Evolutionary conservation across 305 asterid genomes (phyloP).

Genomic region (Fraxinus xanthoxyloides): DNA sequence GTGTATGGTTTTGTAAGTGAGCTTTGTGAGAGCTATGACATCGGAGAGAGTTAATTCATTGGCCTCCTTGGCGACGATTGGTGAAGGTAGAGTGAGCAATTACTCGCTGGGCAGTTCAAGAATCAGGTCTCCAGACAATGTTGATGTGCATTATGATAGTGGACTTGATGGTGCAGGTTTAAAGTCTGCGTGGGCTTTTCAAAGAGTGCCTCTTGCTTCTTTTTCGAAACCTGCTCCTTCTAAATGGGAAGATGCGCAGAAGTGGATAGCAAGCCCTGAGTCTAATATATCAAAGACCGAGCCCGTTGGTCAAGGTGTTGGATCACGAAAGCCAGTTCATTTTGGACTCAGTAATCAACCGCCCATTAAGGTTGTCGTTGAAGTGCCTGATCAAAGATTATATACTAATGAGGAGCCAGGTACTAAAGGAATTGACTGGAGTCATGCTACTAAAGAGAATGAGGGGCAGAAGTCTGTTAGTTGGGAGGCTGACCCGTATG

Average conservation of each 20-base stretch:
- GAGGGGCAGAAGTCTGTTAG: constrained; percentile 36
- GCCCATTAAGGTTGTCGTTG: constrained; percentile 27
- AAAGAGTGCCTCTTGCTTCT: constrained; percentile 39
- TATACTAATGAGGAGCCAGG: constrained; percentile 37
- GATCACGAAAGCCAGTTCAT: constrained; percentile 29
- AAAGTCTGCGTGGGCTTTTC: constrained; percentile 30
- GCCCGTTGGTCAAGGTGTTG: constrained; percentile 31
- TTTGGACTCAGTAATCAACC: constrained; percentile 28
- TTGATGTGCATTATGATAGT: constrained; percentile 28
- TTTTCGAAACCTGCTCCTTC: constrained; percentile 77
- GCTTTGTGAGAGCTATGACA: constrained; percentile 28
- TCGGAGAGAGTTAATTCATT: constrained; percentile 20
- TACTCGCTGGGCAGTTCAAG: constrained; percentile 25
- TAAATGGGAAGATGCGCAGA: constrained; percentile 97
- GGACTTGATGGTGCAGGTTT: constrained; percentile 27
- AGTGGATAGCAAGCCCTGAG: constrained; percentile 78
- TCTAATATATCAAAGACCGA: constrained; percentile 26
- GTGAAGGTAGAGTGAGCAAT: constrained; percentile 32
- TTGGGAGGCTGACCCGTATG: constrained; percentile 33
- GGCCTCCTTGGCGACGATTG: constrained; percentile 18
- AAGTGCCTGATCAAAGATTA: constrained; percentile 34
- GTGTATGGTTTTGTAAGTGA: constrained; percentile 34
- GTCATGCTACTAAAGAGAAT: constrained; percentile 26
- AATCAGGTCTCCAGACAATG: constrained; percentile 29
- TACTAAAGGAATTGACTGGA: constrained; percentile 43